Conservation (phyloP, 1,284 basidiomycete genomes). For the Ustilago loliicola region DNA sequence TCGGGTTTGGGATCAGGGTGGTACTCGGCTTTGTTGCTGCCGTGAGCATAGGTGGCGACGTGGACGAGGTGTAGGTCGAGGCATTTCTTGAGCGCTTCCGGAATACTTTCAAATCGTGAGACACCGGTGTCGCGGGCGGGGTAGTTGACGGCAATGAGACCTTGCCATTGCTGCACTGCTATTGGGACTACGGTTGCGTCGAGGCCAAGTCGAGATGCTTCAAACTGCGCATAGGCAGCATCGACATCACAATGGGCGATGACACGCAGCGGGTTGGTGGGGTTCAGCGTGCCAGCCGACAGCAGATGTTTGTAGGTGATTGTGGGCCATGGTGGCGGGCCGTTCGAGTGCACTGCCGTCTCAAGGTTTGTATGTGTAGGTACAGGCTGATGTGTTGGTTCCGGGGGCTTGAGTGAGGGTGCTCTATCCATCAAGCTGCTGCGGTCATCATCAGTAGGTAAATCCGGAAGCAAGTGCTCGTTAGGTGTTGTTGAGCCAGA, state of each 20-base stretch:
- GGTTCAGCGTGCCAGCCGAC: constrained; percentile 62
- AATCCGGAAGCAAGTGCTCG: constrained; percentile 22
- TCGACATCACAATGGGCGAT: constrained; percentile 85
- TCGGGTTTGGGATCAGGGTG: constrained; percentile 81
- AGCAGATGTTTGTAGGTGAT: constrained; percentile 63
- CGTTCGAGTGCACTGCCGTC: constrained; percentile 27
- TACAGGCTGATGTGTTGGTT: constrained; percentile 24
- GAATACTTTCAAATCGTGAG: constrained; percentile 74
- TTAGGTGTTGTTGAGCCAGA: constrained; percentile 2
- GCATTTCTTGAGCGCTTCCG: constrained; percentile 79
- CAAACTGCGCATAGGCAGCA: constrained; percentile 76
- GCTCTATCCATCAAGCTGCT: constrained; percentile 38
- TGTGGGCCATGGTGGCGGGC: constrained; percentile 49
- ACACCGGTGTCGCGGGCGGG: constrained; percentile 91
- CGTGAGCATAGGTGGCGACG: constrained; percentile 81
- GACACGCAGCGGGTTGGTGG: constrained; percentile 72
- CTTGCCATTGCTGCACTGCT: constrained; percentile 91
- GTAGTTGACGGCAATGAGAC: constrained; percentile 92
- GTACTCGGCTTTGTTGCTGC: constrained; percentile 84
- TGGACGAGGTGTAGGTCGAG: constrained; percentile 88
- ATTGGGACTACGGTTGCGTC: constrained; percentile 80
- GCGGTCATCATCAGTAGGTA: constrained; percentile 17
- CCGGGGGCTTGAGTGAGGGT: constrained; percentile 34
- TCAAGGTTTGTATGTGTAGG: constrained; percentile 49
- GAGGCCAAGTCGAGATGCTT: constrained; percentile 83